Percentiles rank a stretch among this genome's conserved stretches.
Evolutionary conservation across 768 basidiomycete genomes (phyloP).

Genomic region (Hortiboletus campestris): DNA sequence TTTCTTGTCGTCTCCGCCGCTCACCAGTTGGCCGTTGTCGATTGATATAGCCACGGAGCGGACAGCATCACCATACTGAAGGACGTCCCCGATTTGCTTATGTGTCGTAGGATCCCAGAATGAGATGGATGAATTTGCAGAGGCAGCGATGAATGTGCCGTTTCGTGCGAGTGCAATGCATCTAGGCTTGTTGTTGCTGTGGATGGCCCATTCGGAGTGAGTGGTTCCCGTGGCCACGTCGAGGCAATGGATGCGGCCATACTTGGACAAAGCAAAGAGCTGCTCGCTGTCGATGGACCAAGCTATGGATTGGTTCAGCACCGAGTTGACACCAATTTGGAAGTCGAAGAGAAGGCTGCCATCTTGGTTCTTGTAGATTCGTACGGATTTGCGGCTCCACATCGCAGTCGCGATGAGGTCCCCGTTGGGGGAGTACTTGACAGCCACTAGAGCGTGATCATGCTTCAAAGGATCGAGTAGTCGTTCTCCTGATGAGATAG

Average conservation of each 20-base stretch:
- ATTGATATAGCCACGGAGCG: not conserved
- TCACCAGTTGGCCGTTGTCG: not conserved
- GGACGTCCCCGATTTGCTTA: not conserved
- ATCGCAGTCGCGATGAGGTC: not conserved
- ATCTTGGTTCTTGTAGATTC: not conserved
- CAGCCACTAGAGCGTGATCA: not conserved
- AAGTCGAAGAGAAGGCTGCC: not conserved
- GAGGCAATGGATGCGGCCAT: not conserved
- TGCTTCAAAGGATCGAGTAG: not conserved
- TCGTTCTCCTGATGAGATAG: not conserved
- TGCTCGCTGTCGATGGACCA: not conserved
- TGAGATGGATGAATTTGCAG: no score
- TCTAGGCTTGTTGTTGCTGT: not conserved
- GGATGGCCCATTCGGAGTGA: not conserved
- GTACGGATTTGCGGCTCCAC: not conserved
- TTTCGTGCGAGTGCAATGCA: not conserved
- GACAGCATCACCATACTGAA: not conserved
- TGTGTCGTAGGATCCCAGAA: not conserved
- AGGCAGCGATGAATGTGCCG: no score
- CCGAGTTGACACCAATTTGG: not conserved
- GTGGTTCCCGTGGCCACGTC: not conserved
- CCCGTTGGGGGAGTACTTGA: not conserved
- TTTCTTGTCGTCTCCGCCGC: no score
- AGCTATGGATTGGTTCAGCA: not conserved
- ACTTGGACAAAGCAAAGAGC: not conserved